Conservation (phyloP, 2,329 filamentous ascomycete species). For the Fusarium clavum region DNA sequence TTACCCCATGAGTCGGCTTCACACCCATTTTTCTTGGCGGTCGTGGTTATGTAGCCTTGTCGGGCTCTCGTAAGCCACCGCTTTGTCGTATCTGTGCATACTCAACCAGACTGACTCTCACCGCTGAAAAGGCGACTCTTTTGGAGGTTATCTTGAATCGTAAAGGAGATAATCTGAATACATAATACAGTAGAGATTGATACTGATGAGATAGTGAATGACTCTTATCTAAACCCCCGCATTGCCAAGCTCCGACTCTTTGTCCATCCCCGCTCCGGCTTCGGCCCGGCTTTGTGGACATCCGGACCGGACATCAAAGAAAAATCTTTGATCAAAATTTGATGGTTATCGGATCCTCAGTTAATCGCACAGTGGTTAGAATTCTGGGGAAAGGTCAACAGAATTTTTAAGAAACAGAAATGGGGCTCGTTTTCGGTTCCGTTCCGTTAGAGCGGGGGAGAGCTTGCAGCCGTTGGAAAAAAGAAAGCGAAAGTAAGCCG, state of each 20-base stretch:
- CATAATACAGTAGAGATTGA: too few relatives aligned
- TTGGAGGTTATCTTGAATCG: constrained; percentile 16
- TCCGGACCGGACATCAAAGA: constrained; percentile 26
- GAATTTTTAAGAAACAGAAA: not conserved
- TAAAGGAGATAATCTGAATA: not conserved
- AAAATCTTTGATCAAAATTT: constrained; percentile 6
- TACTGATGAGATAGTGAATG: constrained; percentile 1
- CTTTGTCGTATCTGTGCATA: not conserved
- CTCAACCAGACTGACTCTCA: not conserved
- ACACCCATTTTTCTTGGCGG: not conserved
- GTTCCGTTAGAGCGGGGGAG: not conserved
- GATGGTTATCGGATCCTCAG: constrained; percentile 7
- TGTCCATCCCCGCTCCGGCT: constrained; percentile 28
- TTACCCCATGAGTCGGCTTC: not conserved
- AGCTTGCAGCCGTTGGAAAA: constrained; percentile 9
- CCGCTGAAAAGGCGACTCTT: not conserved
- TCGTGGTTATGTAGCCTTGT: constrained; percentile 13
- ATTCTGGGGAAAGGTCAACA: constrained; percentile 30
- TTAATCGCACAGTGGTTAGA: constrained; percentile 33
- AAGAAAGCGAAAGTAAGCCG: not conserved
- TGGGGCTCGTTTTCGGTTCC: not conserved
- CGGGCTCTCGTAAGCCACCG: constrained; percentile 36
- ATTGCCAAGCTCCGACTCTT: constrained; percentile 14
- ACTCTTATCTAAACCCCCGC: constrained; percentile 19
- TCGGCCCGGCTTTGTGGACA: constrained; percentile 38